These are phyloP conservation scores for Dendrobium nobile DNA, from an alignment of 106 monocot species.

Conservation along the genomic window DNA sequence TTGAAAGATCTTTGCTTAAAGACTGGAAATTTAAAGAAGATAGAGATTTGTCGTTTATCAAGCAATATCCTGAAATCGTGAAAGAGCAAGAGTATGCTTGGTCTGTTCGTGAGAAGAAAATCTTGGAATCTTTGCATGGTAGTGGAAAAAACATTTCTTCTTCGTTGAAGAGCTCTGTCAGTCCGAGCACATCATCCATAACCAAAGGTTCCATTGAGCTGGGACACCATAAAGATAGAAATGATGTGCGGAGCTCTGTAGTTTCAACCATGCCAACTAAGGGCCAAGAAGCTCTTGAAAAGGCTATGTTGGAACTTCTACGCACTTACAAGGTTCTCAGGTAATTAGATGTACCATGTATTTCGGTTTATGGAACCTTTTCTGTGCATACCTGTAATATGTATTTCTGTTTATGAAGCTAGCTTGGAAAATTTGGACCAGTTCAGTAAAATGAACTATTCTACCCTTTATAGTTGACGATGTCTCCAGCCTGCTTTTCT, in stretches of 20 bases:
- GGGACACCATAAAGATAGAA: slow-evolving; percentile 5
- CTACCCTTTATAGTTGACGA: too few species aligned
- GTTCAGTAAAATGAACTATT: too few species aligned
- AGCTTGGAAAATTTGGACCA: neutral
- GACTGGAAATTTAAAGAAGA: slow-evolving; percentile 78
- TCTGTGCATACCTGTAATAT: neutral
- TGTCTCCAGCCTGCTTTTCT: too few species aligned
- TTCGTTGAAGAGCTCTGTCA: slow-evolving; percentile 11
- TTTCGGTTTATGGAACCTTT: neutral
- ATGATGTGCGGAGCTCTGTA: neutral
- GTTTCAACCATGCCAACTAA: slow-evolving; percentile 26
- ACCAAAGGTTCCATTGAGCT: slow-evolving; percentile 9
- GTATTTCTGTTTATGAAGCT: neutral
- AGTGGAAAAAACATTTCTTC: slow-evolving; percentile 4
- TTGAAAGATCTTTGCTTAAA: slow-evolving; percentile 27
- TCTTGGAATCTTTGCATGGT: slow-evolving; percentile 15
- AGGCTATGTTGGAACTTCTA: slow-evolving; percentile 46
- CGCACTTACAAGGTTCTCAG: slow-evolving; percentile 45
- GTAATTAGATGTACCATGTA: slow-evolving; percentile 13
- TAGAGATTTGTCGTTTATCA: slow-evolving; percentile 43
- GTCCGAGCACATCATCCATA: slow-evolving; percentile 12
- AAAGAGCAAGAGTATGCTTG: slow-evolving; percentile 53
- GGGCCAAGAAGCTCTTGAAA: slow-evolving; percentile 48
- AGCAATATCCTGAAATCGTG: slow-evolving; percentile 45
- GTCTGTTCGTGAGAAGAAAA: slow-evolving; percentile 36